These are phyloP conservation scores for Plectosphaerella sp. DNA, from an alignment of 2,329 filamentous ascomycete species.

Conservation along the genomic window DNA sequence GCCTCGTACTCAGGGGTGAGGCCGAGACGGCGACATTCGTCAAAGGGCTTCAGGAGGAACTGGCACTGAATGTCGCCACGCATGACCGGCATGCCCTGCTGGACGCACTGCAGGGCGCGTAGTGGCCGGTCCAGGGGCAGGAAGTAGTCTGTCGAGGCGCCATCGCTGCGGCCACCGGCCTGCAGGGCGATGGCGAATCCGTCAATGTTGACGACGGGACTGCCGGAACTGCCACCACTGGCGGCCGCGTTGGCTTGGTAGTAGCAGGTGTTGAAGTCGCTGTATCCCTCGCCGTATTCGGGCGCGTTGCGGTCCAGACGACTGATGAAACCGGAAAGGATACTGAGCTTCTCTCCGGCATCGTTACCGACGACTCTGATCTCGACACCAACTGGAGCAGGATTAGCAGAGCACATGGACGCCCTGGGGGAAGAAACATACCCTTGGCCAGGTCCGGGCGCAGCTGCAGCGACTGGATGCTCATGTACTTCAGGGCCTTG, in stretches of 20 bases:
- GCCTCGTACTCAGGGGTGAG: conserved; percentile 83
- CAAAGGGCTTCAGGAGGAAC: conserved; percentile 94
- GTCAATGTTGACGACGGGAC: conserved; percentile 94
- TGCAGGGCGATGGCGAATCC: conserved; percentile 89
- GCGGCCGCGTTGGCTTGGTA: conserved; percentile 97
- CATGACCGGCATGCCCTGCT: conserved; percentile 68
- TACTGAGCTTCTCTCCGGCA: conserved; percentile 96
- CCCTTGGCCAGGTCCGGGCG: conserved; percentile 78
- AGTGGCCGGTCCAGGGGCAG: conserved; percentile 86
- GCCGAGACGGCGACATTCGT: conserved; percentile 88
- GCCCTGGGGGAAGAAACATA: conserved; percentile 13
- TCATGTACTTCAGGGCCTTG: conserved; percentile 96
- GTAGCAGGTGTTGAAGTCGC: conserved; percentile 94
- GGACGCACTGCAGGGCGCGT: conserved; percentile 82
- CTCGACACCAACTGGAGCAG: conserved; percentile 71
- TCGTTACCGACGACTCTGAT: conserved; percentile 98
- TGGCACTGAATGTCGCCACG: conserved; percentile 97
- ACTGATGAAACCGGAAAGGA: conserved; percentile 94
- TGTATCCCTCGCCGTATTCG: conserved; percentile 96
- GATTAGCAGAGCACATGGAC: neutral
- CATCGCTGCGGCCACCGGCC: conserved; percentile 88
- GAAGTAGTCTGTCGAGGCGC: conserved; percentile 97
- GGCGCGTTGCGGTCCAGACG: conserved; percentile 93
- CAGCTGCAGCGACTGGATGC: conserved; percentile 72
- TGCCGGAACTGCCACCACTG: conserved; percentile 95